Conservation (phyloP, 2,329 filamentous ascomycete species). For the Cladorrhinum sp. region DNA sequence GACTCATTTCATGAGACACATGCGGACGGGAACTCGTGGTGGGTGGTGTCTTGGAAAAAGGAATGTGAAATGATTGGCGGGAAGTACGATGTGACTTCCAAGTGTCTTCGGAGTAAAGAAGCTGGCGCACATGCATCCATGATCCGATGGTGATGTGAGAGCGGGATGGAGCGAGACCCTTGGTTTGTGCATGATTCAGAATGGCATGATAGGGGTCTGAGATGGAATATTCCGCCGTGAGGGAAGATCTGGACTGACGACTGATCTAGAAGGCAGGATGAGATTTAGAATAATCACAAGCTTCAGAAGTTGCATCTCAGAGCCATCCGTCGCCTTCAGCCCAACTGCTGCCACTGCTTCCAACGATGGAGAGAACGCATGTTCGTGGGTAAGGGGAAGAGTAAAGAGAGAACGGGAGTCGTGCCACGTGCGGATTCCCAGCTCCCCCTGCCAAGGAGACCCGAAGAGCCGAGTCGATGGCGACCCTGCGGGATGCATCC, state of each 20-base stretch:
- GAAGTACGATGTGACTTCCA: not conserved
- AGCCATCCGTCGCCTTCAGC: not conserved
- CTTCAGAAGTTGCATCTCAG: too few relatives aligned
- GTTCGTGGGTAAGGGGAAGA: too few relatives aligned
- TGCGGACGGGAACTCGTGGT: too few relatives aligned
- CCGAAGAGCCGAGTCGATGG: not conserved
- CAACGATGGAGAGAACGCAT: too few relatives aligned
- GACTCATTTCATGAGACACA: too few relatives aligned
- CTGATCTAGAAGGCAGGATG: too few relatives aligned
- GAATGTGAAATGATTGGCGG: too few relatives aligned
- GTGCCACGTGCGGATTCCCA: not conserved
- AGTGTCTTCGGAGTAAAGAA: not conserved
- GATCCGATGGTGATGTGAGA: not conserved
- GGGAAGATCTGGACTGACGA: too few relatives aligned
- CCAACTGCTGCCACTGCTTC: too few relatives aligned
- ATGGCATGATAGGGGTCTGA: not conserved
- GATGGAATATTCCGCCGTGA: too few relatives aligned
- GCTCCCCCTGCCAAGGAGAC: not conserved
- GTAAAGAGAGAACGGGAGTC: not conserved
- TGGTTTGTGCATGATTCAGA: not conserved
- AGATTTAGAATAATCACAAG: too few relatives aligned
- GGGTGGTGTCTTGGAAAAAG: too few relatives aligned
- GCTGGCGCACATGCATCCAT: not conserved
- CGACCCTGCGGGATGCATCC: not conserved
- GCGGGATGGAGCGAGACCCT: not conserved